Percentiles rank a stretch among this genome's conserved stretches.
Conservation (phyloP, 1,284 basidiomycete genomes). For the Flammula alnicola region DNA sequence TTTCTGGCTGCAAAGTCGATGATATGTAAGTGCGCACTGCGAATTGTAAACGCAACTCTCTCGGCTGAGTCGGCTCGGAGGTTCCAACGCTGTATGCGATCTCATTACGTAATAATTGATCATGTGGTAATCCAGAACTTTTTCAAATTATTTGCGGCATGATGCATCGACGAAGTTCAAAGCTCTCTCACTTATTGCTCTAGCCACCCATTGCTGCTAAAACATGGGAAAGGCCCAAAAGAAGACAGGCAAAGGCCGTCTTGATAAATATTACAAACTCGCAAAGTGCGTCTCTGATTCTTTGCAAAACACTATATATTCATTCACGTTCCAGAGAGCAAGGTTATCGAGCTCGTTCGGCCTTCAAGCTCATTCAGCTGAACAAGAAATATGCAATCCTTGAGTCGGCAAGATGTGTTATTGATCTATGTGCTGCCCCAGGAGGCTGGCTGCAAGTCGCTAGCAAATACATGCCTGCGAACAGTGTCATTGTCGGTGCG, state of each 20-base stretch:
- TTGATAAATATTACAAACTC: slow-evolving; percentile 96
- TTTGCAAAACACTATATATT: slow-evolving; percentile 1
- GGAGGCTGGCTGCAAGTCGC: slow-evolving; percentile 99
- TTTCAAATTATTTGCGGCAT: not conserved
- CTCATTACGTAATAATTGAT: too few species aligned
- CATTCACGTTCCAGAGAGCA: slow-evolving; percentile 72
- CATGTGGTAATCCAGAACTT: too few species aligned
- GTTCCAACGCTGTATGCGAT: too few species aligned
- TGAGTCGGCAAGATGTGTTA: slow-evolving; percentile 90
- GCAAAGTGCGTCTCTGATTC: slow-evolving; percentile 67
- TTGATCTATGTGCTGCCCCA: slow-evolving; percentile 98
- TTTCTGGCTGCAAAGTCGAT: too few species aligned
- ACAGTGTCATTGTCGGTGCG: slow-evolving; percentile 91
- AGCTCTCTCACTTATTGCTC: not conserved
- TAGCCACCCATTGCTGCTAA: not conserved
- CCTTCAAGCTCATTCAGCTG: slow-evolving; percentile 99
- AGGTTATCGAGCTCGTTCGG: slow-evolving; percentile 98
- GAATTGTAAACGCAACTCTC: too few species aligned
- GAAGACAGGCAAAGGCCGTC: slow-evolving; percentile 93
- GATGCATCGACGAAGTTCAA: not conserved
- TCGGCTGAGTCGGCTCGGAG: too few species aligned
- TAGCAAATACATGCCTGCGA: slow-evolving; percentile 97
- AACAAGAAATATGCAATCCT: slow-evolving; percentile 98
- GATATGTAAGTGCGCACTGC: too few species aligned
- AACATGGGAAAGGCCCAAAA: slow-evolving; percentile 81